phyloP scores from a whole-genome alignment of 1,284 basidiomycete species.

The Trametes polyzona region DNA sequence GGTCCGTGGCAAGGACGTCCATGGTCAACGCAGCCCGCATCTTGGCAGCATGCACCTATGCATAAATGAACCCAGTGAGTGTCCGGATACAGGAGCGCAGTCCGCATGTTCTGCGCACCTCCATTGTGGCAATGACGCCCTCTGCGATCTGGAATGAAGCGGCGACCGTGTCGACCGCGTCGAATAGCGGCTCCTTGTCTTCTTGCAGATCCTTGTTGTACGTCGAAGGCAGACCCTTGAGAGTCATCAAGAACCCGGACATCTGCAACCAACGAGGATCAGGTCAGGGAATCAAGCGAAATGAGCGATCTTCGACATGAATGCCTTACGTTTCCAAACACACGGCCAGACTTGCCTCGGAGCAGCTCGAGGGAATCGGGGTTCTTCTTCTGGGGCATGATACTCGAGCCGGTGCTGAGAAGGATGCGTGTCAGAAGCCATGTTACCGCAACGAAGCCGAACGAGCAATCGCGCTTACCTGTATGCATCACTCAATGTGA shows the following conservation, averaged over 20 bases:
- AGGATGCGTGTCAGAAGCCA: not conserved
- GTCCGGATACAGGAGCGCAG: not conserved
- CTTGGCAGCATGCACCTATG: constrained; percentile 85
- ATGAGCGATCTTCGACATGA: not conserved
- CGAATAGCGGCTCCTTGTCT: constrained; percentile 97
- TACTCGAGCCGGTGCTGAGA: constrained; percentile 91
- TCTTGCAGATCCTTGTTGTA: constrained; percentile 99
- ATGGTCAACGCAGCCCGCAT: constrained; percentile 92
- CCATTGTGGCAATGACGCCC: constrained; percentile 90
- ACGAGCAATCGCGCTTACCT: constrained; percentile 54
- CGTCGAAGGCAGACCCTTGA: constrained; percentile 96
- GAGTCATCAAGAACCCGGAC: constrained; percentile 98
- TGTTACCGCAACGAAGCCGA: not conserved
- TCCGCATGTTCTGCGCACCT: constrained; percentile 53
- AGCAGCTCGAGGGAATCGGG: constrained; percentile 95
- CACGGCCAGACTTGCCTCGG: constrained; percentile 92
- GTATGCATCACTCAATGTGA: constrained; percentile 94
- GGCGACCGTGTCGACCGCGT: constrained; percentile 90
- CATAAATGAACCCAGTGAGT: not conserved
- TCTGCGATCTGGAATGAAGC: constrained; percentile 92
- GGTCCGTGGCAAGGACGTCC: constrained; percentile 96
- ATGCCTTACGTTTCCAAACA: constrained; percentile 85
- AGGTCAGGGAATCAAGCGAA: not conserved
- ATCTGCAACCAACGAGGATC: constrained; percentile 55
- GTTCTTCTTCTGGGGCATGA: constrained; percentile 99